Evolutionary conservation across 768 basidiomycete species (phyloP), one percentile per base, ranked within the genome.

Genomic region (Rhodocollybia butyracea): DNA sequence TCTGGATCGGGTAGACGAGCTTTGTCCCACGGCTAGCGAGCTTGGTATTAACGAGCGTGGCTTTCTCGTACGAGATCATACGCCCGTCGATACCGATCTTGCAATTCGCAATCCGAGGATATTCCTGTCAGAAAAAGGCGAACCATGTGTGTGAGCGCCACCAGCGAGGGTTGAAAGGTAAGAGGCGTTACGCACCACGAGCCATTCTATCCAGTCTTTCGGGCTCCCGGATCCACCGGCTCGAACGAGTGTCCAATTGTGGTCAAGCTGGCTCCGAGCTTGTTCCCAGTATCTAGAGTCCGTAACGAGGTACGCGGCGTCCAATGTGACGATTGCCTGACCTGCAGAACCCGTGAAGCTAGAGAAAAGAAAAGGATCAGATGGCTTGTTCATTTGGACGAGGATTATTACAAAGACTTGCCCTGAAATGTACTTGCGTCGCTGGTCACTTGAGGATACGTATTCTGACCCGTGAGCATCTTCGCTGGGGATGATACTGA

Each of bases 231-330:
- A 47, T 3, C 72, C 65, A 12, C 82, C 92, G 11, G 83, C 82
- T 42, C 73, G 73, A 30, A 92, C 74, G 21, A 92, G 51, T 15
- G 73, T 73, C 93, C 93, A 96, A 63, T 91, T 86, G 4, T 67
- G 38, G 69, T 93, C 89, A 26, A 90, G 66, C 58, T 92, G 81
- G 3, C 79, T 74, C 7, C 76, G 74, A 17, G 91, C 89, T 70
- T 93, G 91, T 1, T 84, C 61, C 88, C 89, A 94, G 64, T 94
- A 94, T 13, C 90, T 81, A 10, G 91, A 86, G 66, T 94, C 91
- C 19, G 84, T 84, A 59, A 92, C 73, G 41, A 93, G 74, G 62
- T 90, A 91, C 7, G 91, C 91, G 7, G 78, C 71, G 5, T 75
- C 76, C 64, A 74, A 74, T 3, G 88, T 85, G 27, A 93, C 69